Conservation (phyloP, 495 filamentous ascomycete genomes). For the Viridothelium virens region DNA sequence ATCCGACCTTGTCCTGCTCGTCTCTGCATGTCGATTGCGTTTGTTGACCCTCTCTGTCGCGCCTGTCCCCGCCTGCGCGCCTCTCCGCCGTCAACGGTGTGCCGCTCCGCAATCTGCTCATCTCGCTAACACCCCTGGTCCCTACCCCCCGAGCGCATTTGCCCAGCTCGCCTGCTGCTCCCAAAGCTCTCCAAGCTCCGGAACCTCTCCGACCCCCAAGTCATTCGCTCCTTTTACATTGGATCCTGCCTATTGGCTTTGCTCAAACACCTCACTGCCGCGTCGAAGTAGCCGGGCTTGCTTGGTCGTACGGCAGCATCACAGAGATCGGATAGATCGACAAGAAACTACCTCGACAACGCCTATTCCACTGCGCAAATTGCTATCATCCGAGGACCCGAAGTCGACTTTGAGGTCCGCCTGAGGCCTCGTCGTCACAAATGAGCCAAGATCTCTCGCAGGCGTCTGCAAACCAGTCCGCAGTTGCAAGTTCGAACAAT, state of each 20-base stretch:
- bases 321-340: conserved; percentile 1
- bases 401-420: neutral
- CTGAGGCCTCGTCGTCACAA: neutral
- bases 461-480: conserved; percentile 4
- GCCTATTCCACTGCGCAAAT: neutral
- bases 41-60: neutral
- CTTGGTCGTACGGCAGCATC: neutral
- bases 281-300: neutral
- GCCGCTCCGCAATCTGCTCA: conserved; percentile 3
- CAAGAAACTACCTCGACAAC: neutral
- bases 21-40: neutral
- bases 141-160: conserved; percentile 1
- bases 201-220: neutral
- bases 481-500: neutral
- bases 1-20: neutral
- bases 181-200: conserved; percentile 2
- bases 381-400: neutral
- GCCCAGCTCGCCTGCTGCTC: conserved; percentile 4
- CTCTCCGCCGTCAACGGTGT: neutral
- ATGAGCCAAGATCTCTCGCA: conserved; percentile 5
- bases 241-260: neutral
- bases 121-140: conserved; percentile 11
- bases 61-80: neutral
- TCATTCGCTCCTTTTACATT: neutral
- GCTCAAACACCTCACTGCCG: neutral